phyloP scores from a whole-genome alignment of 768 basidiomycete genomes.

The Trametes sanguinea region DNA sequence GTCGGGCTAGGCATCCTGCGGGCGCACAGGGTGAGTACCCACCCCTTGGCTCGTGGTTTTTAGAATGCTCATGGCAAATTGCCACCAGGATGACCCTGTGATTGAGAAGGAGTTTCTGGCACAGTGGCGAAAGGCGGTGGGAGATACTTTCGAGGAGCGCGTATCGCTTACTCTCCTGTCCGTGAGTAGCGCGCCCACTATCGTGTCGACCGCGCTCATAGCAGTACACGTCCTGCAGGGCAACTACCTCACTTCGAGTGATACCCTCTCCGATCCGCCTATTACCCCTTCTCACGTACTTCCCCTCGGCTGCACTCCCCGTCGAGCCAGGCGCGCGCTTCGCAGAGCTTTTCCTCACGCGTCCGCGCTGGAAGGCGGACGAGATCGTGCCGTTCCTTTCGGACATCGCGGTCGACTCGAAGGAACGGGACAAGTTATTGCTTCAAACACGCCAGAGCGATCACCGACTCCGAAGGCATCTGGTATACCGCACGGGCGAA shows the following conservation, averaged over 20 bases:
- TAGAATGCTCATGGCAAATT: neutral
- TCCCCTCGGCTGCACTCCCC: conserved; percentile 75
- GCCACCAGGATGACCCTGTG: conserved; percentile 58
- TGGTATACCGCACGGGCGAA: conserved; percentile 77
- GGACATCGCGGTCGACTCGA: conserved; percentile 80
- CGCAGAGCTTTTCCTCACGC: conserved; percentile 82
- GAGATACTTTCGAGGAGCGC: conserved; percentile 68
- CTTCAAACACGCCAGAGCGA: conserved; percentile 85
- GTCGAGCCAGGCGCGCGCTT: conserved; percentile 81
- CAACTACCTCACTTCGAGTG: conserved; percentile 59
- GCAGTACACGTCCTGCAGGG: conserved; percentile 54
- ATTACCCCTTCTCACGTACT: conserved; percentile 58
- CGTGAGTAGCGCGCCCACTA: conserved; percentile 44
- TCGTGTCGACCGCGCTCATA: neutral
- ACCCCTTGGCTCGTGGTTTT: neutral
- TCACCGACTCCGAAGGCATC: conserved; percentile 64
- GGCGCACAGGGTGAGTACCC: conserved; percentile 49
- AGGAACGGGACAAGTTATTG: conserved; percentile 85
- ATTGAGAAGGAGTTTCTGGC: conserved; percentile 54
- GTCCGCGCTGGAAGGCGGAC: conserved; percentile 71
- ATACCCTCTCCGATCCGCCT: conserved; percentile 38
- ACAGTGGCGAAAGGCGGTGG: conserved; percentile 74
- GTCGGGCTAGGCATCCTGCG: conserved; percentile 77
- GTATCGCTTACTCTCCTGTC: conserved; percentile 70
- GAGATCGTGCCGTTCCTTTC: conserved; percentile 82